Evolutionary conservation across 805 yeast species (phyloP).

Genomic region (Sugiyamaella boreocaroliniensis): DNA sequence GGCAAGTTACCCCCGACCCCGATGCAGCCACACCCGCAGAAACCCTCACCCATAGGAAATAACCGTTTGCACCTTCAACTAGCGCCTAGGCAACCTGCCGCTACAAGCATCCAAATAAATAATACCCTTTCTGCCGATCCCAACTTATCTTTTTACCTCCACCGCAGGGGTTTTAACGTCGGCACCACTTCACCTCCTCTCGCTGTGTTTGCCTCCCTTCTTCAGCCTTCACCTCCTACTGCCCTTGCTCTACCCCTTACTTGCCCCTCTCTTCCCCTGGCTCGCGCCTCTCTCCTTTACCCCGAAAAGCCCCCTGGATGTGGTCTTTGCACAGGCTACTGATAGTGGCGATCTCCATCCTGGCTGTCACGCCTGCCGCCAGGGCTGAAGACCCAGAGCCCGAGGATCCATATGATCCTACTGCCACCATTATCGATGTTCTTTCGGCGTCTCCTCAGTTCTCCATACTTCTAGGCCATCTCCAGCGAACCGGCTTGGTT

Average conservation of each 20-base stretch:
- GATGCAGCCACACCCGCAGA: neutral
- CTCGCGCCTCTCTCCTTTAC: neutral
- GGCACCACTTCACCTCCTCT: neutral
- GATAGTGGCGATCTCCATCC: neutral
- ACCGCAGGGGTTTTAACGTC: neutral
- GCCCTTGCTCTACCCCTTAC: too few relatives aligned
- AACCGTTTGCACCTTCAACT: neutral
- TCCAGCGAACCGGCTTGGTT: slow-evolving; percentile 58
- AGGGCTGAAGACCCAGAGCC: neutral
- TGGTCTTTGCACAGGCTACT: neutral
- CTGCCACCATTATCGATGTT: slow-evolving; percentile 47
- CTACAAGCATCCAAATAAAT: neutral
- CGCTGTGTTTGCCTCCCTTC: neutral
- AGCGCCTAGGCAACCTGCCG: neutral
- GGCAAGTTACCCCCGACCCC: neutral
- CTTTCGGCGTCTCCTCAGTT: slow-evolving; percentile 63
- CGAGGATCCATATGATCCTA: slow-evolving; percentile 1
- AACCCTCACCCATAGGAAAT: neutral
- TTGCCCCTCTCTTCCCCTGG: too few relatives aligned
- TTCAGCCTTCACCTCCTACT: neutral
- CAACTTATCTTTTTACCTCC: neutral
- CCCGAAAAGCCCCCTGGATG: neutral
- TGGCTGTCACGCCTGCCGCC: neutral
- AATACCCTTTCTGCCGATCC: neutral
- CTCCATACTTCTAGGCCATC: slow-evolving; percentile 50